These are phyloP conservation scores for Populus nigra DNA, from an alignment of 345 rosid species.

Conservation along the genomic window DNA sequence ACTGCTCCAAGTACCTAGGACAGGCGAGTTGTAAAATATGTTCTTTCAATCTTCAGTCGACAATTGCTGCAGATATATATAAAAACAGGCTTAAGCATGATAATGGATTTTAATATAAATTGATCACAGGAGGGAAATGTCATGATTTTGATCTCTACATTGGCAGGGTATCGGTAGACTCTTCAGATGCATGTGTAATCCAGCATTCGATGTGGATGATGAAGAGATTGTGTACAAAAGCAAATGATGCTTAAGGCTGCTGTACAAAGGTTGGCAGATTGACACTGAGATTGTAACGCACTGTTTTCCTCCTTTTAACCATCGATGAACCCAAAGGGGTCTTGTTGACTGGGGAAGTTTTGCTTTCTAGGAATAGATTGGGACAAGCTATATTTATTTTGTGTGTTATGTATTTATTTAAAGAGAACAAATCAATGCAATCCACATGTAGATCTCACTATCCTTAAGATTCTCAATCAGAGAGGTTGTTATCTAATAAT, in stretches of 20 bases:
- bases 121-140: neutral
- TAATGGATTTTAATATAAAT: neutral
- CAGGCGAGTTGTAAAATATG: too few relatives aligned
- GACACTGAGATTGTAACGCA: neutral
- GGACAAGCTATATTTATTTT: neutral
- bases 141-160: neutral
- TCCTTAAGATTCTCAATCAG: neutral
- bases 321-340: neutral
- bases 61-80: too few relatives aligned
- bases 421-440: neutral
- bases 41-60: too few relatives aligned
- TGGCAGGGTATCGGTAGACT: slow-evolving; percentile 89
- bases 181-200: slow-evolving; percentile 94
- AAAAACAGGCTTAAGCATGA: neutral
- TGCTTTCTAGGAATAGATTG: neutral
- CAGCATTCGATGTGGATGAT: slow-evolving; percentile 92
- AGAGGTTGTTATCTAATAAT: neutral
- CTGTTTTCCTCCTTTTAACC: neutral
- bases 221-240: slow-evolving; percentile 82
- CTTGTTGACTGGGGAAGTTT: neutral
- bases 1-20: too few relatives aligned
- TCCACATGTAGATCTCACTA: neutral
- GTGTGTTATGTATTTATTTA: neutral
- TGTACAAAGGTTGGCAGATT: neutral
- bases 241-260: slow-evolving; percentile 40